These are phyloP conservation scores for Aspergillus fischeri DNA, from an alignment of 2,329 filamentous ascomycete genomes.

Conservation along the genomic window DNA sequence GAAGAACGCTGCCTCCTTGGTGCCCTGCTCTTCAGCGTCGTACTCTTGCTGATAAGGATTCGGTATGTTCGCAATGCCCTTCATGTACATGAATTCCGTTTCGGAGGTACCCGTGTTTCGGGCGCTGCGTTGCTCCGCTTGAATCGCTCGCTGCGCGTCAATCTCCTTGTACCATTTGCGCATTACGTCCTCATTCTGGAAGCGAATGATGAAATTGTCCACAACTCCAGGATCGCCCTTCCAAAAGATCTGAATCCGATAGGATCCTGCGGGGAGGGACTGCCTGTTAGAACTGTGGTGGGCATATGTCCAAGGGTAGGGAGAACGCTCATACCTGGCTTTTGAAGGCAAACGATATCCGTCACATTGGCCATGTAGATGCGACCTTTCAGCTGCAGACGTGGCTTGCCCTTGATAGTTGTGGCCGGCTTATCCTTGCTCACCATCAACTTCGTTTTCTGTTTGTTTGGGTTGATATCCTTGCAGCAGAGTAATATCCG, in stretches of 20 bases:
- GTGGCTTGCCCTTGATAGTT: conserved; percentile 69
- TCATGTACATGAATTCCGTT: conserved; percentile 78
- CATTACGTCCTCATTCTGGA: conserved; percentile 85
- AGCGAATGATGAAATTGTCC: conserved; percentile 94
- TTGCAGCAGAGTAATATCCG: conserved; percentile 96
- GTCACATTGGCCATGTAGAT: conserved; percentile 99
- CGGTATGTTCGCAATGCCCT: conserved; percentile 62
- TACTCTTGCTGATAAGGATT: conserved; percentile 74
- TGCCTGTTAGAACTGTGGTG: not conserved
- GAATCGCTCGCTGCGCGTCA: conserved; percentile 64
- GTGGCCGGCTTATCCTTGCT: conserved; percentile 66
- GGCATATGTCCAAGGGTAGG: not conserved
- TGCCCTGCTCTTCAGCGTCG: conserved; percentile 50
- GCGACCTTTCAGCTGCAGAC: conserved; percentile 85
- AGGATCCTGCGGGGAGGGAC: conserved; percentile 60
- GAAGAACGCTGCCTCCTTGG: conserved; percentile 33
- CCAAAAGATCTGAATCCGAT: conserved; percentile 97
- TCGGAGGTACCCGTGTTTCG: conserved; percentile 53
- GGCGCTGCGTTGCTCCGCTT: conserved; percentile 52
- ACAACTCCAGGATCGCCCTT: conserved; percentile 93
- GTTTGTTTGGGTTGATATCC: conserved; percentile 81
- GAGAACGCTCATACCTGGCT: conserved; percentile 63
- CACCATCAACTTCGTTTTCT: conserved; percentile 59
- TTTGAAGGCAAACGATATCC: conserved; percentile 81
- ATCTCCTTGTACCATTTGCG: conserved; percentile 85